Evolutionary conservation across 805 yeast species (phyloP).

Genomic region (Wickerhamiella alocasiicola): DNA sequence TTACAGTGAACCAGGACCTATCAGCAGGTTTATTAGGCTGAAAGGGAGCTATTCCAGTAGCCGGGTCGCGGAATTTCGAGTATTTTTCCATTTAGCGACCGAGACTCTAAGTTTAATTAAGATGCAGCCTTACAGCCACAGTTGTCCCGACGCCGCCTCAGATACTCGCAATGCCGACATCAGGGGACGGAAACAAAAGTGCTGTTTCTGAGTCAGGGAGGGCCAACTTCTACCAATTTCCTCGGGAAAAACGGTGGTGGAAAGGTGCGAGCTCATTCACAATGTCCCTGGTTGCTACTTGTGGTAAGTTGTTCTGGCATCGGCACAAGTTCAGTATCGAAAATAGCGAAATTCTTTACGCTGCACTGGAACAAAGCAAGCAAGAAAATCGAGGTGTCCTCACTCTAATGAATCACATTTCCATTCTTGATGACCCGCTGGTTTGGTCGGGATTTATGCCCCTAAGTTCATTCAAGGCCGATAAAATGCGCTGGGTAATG

Average conservation of each 20-base stretch:
- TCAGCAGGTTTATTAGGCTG: conserved; percentile 23
- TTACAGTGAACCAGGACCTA: not conserved
- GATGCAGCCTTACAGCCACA: not conserved
- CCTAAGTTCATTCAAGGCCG: conserved; percentile 46
- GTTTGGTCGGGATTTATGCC: conserved; percentile 79
- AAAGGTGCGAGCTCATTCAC: conserved; percentile 54
- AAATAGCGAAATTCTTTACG: conserved; percentile 51
- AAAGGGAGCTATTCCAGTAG: conserved; percentile 86
- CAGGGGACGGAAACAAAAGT: too few species aligned
- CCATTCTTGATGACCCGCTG: conserved; percentile 69
- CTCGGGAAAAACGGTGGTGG: conserved; percentile 51
- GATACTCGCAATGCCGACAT: too few species aligned
- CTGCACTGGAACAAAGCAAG: conserved; percentile 50
- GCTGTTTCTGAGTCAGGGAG: conserved; percentile 34
- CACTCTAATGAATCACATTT: conserved; percentile 82
- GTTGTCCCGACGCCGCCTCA: not conserved
- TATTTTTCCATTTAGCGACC: conserved; percentile 63
- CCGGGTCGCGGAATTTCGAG: conserved; percentile 73
- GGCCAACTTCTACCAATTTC: conserved; percentile 33
- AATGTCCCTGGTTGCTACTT: conserved; percentile 50
- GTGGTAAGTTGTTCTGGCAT: conserved; percentile 49
- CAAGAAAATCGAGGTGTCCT: conserved; percentile 60
- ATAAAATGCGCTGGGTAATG: conserved; percentile 78
- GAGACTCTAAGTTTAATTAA: too few species aligned
- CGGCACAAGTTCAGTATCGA: conserved; percentile 53